These are phyloP conservation scores for Ehretia macrophylla DNA, from an alignment of 257 asterid genomes.

Conservation along the genomic window DNA sequence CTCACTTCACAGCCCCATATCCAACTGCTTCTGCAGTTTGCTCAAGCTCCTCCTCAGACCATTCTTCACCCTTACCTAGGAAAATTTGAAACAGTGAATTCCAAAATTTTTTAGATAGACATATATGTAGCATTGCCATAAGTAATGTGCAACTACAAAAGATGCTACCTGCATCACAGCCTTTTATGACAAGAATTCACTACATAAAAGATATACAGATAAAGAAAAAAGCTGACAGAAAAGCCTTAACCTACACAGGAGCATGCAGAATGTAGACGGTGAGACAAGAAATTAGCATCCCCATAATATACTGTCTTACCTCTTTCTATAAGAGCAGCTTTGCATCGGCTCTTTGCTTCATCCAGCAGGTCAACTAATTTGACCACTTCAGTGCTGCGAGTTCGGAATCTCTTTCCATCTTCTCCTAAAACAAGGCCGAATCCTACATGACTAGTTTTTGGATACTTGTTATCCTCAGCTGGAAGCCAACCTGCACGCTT, in stretches of 20 bases:
- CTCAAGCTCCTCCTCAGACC: conserved; percentile 90
- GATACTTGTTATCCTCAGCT: conserved; percentile 52
- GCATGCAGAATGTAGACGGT: neutral
- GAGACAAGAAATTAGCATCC: neutral
- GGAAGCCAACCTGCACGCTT: conserved; percentile 91
- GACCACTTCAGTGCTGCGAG: conserved; percentile 88
- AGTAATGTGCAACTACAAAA: too few species aligned
- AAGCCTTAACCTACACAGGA: neutral
- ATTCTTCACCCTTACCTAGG: conserved; percentile 67
- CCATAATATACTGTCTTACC: conserved; percentile 31
- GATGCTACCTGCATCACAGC: too few species aligned
- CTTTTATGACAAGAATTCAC: too few species aligned
- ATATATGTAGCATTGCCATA: too few species aligned
- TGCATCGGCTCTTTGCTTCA: conserved; percentile 87
- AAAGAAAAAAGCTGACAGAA: neutral
- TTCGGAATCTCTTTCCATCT: conserved; percentile 84
- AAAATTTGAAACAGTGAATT: conserved; percentile 9
- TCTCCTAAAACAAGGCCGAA: conserved; percentile 91
- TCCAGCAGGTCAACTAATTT: conserved; percentile 83
- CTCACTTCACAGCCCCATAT: conserved; percentile 96
- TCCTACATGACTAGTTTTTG: conserved; percentile 78
- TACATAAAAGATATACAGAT: neutral
- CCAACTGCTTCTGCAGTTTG: conserved; percentile 94
- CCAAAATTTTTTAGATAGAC: neutral
- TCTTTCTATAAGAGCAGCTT: conserved; percentile 64